These are phyloP conservation scores for Wilhelminamyces savonicus DNA, from an alignment of 805 yeast genomes.

Conservation along the genomic window DNA sequence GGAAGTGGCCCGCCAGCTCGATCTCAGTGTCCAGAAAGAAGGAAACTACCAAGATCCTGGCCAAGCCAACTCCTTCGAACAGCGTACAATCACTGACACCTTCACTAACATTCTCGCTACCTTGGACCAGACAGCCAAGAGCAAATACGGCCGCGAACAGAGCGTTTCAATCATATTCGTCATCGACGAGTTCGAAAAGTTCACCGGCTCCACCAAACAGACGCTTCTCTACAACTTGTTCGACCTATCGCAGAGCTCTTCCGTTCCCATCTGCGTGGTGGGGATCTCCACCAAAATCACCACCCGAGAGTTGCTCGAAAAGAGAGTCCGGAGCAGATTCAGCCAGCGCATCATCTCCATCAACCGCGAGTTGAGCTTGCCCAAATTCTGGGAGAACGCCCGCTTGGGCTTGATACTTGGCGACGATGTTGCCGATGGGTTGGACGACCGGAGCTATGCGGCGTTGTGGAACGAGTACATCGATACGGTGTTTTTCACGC, in stretches of 20 bases:
- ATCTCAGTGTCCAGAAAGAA: slow-evolving; percentile 23
- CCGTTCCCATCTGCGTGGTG: slow-evolving; percentile 70
- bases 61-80: slow-evolving; percentile 35
- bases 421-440: slow-evolving; percentile 8
- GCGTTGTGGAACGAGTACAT: background rate
- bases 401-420: slow-evolving; percentile 28
- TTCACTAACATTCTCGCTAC: slow-evolving; percentile 52
- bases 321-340: slow-evolving; percentile 85
- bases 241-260: slow-evolving; percentile 71
- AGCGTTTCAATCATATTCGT: slow-evolving; percentile 61
- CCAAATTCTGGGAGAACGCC: slow-evolving; percentile 46
- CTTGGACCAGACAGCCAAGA: slow-evolving; percentile 37
- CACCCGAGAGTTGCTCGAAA: slow-evolving; percentile 77
- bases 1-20: slow-evolving; percentile 82
- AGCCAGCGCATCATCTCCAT: slow-evolving; percentile 69
- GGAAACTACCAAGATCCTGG: slow-evolving; percentile 9
- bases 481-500: background rate
- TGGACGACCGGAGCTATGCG: slow-evolving; percentile 11
- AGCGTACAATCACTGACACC: slow-evolving; percentile 52
- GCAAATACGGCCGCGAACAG: slow-evolving; percentile 8
- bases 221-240: slow-evolving; percentile 81
- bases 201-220: slow-evolving; percentile 68
- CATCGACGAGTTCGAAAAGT: slow-evolving; percentile 81
- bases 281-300: slow-evolving; percentile 75
- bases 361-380: slow-evolving; percentile 42